These are phyloP conservation scores for Phytophthora meadii DNA, from an alignment of 352 stramenopile species.

Conservation along the genomic window DNA sequence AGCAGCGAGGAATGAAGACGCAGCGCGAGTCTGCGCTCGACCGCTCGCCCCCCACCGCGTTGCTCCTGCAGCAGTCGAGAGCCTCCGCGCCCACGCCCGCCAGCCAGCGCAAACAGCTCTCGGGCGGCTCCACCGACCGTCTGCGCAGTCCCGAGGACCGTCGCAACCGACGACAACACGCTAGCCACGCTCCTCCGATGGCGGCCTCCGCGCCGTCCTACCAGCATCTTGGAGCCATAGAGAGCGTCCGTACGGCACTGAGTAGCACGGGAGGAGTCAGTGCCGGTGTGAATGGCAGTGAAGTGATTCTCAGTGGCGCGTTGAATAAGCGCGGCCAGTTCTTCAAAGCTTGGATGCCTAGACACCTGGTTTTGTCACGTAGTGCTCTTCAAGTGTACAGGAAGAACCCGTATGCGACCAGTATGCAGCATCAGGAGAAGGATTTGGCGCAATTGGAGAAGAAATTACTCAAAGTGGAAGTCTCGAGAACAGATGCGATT, in stretches of 20 bases:
- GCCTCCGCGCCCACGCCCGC: conserved; percentile 17
- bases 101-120: conserved; percentile 26
- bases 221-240: conserved; percentile 41
- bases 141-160: conserved; percentile 17
- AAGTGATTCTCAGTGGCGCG: conserved; percentile 66
- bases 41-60: conserved; percentile 9
- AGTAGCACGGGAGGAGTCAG: conserved; percentile 25
- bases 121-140: conserved; percentile 15
- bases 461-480: conserved; percentile 71
- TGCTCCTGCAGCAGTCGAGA: conserved; percentile 28
- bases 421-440: conserved; percentile 38
- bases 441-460: conserved; percentile 58
- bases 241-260: conserved; percentile 41
- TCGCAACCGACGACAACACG: conserved; percentile 15
- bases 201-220: conserved; percentile 13
- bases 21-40: conserved; percentile 17
- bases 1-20: conserved; percentile 27
- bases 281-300: conserved; percentile 19
- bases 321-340: conserved; percentile 78
- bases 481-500: conserved; percentile 62
- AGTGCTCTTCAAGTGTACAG: conserved; percentile 72
- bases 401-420: conserved; percentile 60
- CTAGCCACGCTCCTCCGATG: background rate
- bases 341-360: conserved; percentile 77
- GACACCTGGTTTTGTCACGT: conserved; percentile 74